Base-by-base conservation (phyloP, 768 basidiomycete genomes). In the Suillus bovinus region DNA sequence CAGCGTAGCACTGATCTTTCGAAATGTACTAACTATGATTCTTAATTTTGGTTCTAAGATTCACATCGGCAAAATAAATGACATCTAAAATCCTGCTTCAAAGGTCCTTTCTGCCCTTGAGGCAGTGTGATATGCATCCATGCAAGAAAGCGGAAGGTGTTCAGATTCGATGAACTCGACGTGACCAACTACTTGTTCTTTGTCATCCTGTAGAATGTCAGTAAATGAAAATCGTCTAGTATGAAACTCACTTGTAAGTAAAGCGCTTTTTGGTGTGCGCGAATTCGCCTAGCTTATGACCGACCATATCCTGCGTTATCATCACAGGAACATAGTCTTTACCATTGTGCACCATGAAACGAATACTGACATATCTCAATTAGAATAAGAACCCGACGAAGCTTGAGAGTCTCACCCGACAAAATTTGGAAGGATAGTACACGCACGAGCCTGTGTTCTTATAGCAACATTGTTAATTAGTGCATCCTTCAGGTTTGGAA, bases 281-380 rank as follows among this genome's bases (percentile, higher is more conserved):
- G 75, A 99, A 98, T 80, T 98, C 95, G 59, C 96, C 96, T 58
- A 99, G 77, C 75, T 99, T 99, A 74, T 99, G 96, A 0, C 96
- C 96, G 2, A 99, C 94, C 96, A 99, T 99, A 74, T 98, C 96
- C 73, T 96, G 93, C 4, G 92, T 94, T 66, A 99, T 82, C 49
- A 82, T 76, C 44, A 99, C 89, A 0, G 95, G 95, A 5, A 89
- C 62, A 74, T 94, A 96, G 69, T 93, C 86, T 76, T 89, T 93
- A 39, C 96, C 96, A 67, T 98, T 98, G 77, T 99, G 95, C 3
- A 99, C 93, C 75, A 91, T 78, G 74, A 99, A 98, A 42, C 87
- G 86, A 39, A 96, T 79, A 4, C 94, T 96, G 71, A 33, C 20
- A 36, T 27, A 36, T 49, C 10, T 34, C 38, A 24, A 53, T 57